Percentiles rank a stretch among this genome's conserved stretches.
Evolutionary conservation across 176 grass and related monocot species (phyloP).

Genomic region (Oryza rufipogon): DNA sequence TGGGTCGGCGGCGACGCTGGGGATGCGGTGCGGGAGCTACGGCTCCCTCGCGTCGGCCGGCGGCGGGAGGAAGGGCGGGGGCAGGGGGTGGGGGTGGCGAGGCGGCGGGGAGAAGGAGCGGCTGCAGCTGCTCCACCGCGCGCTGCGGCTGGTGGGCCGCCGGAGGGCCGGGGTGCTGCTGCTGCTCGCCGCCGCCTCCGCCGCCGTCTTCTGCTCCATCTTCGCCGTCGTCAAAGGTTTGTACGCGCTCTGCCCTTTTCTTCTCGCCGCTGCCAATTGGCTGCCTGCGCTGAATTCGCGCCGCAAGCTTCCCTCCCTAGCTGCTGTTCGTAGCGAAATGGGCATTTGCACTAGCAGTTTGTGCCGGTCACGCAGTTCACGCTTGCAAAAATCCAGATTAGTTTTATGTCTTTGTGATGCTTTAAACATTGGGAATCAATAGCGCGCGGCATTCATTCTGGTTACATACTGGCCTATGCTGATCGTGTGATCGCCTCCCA

Average conservation of each 20-base stretch:
- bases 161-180: constrained; percentile 80
- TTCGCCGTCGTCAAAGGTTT: constrained; percentile 77
- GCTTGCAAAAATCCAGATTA: constrained; percentile 12
- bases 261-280: not conserved
- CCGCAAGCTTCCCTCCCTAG: not conserved
- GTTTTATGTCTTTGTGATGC: not conserved
- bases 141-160: constrained; percentile 56
- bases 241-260: not conserved
- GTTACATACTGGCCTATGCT: not conserved
- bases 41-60: constrained; percentile 50
- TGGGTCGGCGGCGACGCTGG: constrained; percentile 57
- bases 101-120: constrained; percentile 61
- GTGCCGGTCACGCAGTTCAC: constrained; percentile 26
- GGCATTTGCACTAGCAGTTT: not conserved
- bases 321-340: not conserved
- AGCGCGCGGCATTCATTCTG: not conserved
- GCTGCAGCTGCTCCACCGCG: constrained; percentile 75
- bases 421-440: not conserved
- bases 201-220: constrained; percentile 69
- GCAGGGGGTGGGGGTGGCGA: constrained; percentile 59
- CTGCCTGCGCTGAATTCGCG: not conserved
- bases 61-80: constrained; percentile 32
- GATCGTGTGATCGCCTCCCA: constrained; percentile 37
- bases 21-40: constrained; percentile 76
- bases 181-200: constrained; percentile 65